phyloP scores from a whole-genome alignment of 2,329 filamentous ascomycete species.

The Stenocarpella maydis region DNA sequence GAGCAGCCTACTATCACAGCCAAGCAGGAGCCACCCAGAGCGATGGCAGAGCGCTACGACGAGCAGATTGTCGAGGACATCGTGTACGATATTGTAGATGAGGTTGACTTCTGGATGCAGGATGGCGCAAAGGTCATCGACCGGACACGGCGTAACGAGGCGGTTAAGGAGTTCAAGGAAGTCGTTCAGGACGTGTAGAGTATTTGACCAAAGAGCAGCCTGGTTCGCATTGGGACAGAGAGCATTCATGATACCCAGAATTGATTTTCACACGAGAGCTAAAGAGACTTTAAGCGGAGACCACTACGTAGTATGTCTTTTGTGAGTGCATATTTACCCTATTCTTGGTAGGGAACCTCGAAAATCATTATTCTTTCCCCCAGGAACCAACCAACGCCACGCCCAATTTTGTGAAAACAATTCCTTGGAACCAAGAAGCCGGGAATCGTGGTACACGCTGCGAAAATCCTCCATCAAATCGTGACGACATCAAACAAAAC shows the following conservation, averaged over 20 bases:
- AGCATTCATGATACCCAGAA: slow-evolving; percentile 29
- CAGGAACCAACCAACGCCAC: neutral
- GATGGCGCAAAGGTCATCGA: slow-evolving; percentile 65
- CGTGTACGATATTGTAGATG: slow-evolving; percentile 91
- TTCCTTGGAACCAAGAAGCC: neutral
- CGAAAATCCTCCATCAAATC: neutral
- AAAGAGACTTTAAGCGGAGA: neutral
- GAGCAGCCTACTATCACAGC: slow-evolving; percentile 37
- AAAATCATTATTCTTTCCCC: neutral
- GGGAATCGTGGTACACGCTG: neutral
- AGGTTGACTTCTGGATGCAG: slow-evolving; percentile 88
- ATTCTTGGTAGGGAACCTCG: neutral
- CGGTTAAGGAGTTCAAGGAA: slow-evolving; percentile 68
- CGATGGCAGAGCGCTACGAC: slow-evolving; percentile 81
- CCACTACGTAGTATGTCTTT: neutral
- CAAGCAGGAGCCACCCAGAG: slow-evolving; percentile 50
- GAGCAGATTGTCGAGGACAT: slow-evolving; percentile 97
- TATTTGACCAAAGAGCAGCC: slow-evolving; percentile 16
- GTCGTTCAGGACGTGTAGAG: slow-evolving; percentile 68
- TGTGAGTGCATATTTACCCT: neutral
- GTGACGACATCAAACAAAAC: neutral
- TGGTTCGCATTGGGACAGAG: slow-evolving; percentile 14
- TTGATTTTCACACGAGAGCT: neutral
- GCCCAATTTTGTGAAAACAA: neutral
- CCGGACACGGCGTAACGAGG: slow-evolving; percentile 53